A percentile compares a stretch with the other conserved stretches of the same genome.
Evolutionary conservation across 78 protist species (phyloP).

Genomic region (Chrysochromulina parva): DNA sequence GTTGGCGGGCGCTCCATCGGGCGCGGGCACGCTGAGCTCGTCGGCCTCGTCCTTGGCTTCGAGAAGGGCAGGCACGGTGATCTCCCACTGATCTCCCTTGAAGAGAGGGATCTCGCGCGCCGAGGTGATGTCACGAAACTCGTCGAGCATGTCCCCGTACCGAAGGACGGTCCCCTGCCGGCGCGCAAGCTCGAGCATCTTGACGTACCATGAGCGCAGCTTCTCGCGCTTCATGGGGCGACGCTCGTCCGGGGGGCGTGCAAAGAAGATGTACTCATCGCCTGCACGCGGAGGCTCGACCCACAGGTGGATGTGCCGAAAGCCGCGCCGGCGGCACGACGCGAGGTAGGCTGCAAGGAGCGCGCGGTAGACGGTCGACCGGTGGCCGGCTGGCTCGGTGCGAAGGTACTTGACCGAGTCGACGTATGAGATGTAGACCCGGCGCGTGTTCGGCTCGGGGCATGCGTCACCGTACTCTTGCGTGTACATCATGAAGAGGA

Average conservation of each 20-base stretch:
- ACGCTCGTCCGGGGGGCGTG: conserved; percentile 47
- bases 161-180: background rate
- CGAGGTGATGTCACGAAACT: background rate
- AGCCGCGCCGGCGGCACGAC: conserved; percentile 45
- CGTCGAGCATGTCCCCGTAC: background rate
- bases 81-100: conserved; percentile 36
- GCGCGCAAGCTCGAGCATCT: conserved; percentile 15
- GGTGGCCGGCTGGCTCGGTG: background rate
- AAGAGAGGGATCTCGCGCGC: conserved; percentile 21
- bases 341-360: conserved; percentile 23
- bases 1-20: no score
- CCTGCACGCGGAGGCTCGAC: conserved; percentile 58
- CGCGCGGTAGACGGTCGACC: conserved; percentile 52
- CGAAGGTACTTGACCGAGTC: conserved; percentile 38
- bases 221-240: conserved; percentile 49
- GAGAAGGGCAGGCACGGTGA: background rate
- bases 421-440: conserved; percentile 58
- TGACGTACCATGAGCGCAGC: conserved; percentile 49
- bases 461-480: conserved; percentile 58
- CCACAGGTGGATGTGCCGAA: conserved; percentile 51
- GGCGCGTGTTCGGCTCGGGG: conserved; percentile 51
- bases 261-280: conserved; percentile 64
- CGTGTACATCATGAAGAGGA: conserved; percentile 50
- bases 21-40: background rate
- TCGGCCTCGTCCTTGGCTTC: background rate